Evolutionary conservation across 2,329 filamentous ascomycete genomes (phyloP).

Genomic region (Triangularia verruculosa): DNA sequence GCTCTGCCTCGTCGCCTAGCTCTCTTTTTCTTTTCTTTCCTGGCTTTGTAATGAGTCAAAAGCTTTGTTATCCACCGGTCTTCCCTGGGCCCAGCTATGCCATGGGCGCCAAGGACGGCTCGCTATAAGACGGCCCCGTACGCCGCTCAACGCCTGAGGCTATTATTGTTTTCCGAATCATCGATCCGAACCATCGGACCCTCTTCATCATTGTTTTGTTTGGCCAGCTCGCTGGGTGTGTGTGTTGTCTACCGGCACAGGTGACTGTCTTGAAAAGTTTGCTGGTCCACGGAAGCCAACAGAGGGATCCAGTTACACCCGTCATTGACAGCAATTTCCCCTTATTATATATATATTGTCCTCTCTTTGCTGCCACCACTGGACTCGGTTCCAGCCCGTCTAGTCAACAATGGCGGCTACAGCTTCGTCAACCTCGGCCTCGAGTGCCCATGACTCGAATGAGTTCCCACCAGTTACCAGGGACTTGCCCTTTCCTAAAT

Average conservation of each 20-base stretch:
- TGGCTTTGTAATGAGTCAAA: slow-evolving; percentile 19
- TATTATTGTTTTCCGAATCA: neutral
- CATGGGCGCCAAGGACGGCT: neutral
- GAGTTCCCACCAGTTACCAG: slow-evolving; percentile 8
- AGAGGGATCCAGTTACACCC: slow-evolving; percentile 3
- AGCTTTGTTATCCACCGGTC: slow-evolving; percentile 4
- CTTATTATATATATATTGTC: neutral
- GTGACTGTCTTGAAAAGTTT: neutral
- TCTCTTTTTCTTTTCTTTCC: neutral
- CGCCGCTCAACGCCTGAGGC: slow-evolving; percentile 2
- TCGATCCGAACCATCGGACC: neutral
- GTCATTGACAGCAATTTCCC: neutral
- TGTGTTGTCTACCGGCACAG: neutral
- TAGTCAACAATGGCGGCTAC: slow-evolving; percentile 4
- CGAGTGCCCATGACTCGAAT: slow-evolving; percentile 11
- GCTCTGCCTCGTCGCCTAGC: slow-evolving; percentile 4
- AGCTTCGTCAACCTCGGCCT: slow-evolving; percentile 10
- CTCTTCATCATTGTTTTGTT: neutral
- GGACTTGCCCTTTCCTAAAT: slow-evolving; percentile 29
- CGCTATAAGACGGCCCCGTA: slow-evolving; percentile 8
- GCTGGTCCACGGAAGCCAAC: slow-evolving; percentile 1
- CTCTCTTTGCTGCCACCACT: neutral
- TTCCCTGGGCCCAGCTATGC: neutral
- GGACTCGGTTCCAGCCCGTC: neutral
- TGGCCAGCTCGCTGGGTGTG: neutral